A percentile compares a stretch with the other conserved stretches of the same genome.
phyloP scores from a whole-genome alignment of 2,329 filamentous ascomycete species.

The Phialophora expanda region DNA sequence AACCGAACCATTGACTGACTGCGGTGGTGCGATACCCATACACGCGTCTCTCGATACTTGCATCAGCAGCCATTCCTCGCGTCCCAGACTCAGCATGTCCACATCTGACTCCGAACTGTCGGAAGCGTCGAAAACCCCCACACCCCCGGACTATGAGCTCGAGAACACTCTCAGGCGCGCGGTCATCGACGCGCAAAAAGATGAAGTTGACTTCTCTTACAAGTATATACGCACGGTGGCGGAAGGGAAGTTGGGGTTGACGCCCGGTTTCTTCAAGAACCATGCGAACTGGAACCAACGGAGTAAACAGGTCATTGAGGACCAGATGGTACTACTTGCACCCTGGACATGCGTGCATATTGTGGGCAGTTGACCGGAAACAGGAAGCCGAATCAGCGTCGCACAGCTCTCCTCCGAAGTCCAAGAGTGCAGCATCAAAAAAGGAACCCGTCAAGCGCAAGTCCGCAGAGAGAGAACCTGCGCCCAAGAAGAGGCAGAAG shows the following conservation, averaged over 20 bases:
- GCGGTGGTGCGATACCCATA: not conserved
- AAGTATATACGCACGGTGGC: constrained; percentile 61
- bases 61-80: not conserved
- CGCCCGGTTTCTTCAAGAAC: constrained; percentile 62
- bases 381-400: constrained; percentile 46
- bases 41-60: not conserved
- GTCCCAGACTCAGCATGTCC: constrained; percentile 1
- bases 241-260: constrained; percentile 59
- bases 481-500: constrained; percentile 33
- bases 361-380: constrained; percentile 8
- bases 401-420: constrained; percentile 23
- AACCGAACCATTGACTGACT: constrained; percentile 4
- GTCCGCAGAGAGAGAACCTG: constrained; percentile 23
- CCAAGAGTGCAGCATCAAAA: constrained; percentile 10
- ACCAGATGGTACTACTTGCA: constrained; percentile 54
- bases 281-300: constrained; percentile 59
- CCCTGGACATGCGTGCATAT: not conserved
- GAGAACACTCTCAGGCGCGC: constrained; percentile 48
- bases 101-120: constrained; percentile 43
- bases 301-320: constrained; percentile 60
- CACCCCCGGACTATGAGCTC: constrained; percentile 46
- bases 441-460: constrained; percentile 29
- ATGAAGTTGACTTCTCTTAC: constrained; percentile 60
- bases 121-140: constrained; percentile 32
- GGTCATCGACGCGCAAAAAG: constrained; percentile 45